Evolutionary conservation across 257 asterid genomes (phyloP), one percentile per base, ranked within the genome.

Genomic region (Anisodus acutangulus): DNA sequence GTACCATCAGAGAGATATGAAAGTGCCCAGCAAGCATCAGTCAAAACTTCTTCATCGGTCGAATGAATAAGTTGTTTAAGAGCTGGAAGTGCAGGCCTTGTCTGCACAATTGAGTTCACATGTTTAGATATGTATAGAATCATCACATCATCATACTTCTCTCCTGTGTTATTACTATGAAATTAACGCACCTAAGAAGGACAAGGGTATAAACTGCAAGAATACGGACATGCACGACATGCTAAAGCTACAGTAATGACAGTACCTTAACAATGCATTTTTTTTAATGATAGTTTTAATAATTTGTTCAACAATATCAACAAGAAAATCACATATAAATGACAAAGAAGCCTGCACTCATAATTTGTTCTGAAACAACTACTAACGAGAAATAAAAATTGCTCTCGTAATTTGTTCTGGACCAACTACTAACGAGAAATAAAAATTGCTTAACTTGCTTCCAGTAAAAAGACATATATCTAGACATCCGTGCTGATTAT

Each of bases 1-100:
- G 80, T 72, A n/a, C 98, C 98, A 89, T 95, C 98, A 6, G 98
- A 95, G 59, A 95, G 97, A 86, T 94, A 95, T 31, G 98, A 95
- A 76, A 95, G 94, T 2, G 98, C 98, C 98, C 98, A 95, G 74
- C 98, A 95, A 86, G 91, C 69, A 72, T 72, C 80, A 45, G 80
- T 72, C 80, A 72, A 19, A 72, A 72, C 80, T 72, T 72, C 80
- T 72, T 72, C 80, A 72, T 72, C 80, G n/a, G 80, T 72, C 45
- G 57, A 72, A 72, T 72, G 80, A n/a, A 72, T 72, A 5, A 72
- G 80, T 72, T 72, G 80, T 72, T 72, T 58, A 72, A 72, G 80
- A 72, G 80, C 80, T 43, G 98, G 98, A 85, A 95, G 98, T 5
- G 98, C 96, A 19, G 98, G 98, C 82, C 86, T 94, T 5, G 93